Conservation (phyloP, 805 yeast genomes). For the Nakazawaea sp. region DNA sequence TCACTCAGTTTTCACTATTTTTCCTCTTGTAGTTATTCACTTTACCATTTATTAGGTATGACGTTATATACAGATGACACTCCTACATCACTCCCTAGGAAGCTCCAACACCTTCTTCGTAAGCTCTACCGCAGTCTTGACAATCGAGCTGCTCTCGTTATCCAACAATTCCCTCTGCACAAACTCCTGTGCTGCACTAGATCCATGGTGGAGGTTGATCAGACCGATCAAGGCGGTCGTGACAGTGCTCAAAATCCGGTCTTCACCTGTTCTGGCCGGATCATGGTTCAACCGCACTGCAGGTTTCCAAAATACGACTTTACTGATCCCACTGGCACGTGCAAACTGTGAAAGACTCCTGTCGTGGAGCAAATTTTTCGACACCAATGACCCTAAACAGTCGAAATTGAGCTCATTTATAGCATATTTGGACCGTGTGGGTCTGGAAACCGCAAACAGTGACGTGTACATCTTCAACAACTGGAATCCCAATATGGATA, state of each 20-base stretch:
- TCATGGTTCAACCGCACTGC: slow-evolving; percentile 27
- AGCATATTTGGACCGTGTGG: slow-evolving; percentile 24
- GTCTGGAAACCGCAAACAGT: slow-evolving; percentile 28
- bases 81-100: neutral
- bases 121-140: slow-evolving; percentile 10
- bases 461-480: slow-evolving; percentile 44
- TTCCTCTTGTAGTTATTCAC: too few species aligned
- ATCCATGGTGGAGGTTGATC: slow-evolving; percentile 56
- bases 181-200: slow-evolving; percentile 48
- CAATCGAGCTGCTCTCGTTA: slow-evolving; percentile 10
- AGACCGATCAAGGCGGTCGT: slow-evolving; percentile 64
- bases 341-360: slow-evolving; percentile 46
- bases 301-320: slow-evolving; percentile 61
- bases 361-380: slow-evolving; percentile 46
- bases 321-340: slow-evolving; percentile 36
- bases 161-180: slow-evolving; percentile 43
- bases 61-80: too few species aligned
- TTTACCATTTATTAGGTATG: too few species aligned
- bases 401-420: slow-evolving; percentile 49
- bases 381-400: slow-evolving; percentile 48
- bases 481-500: slow-evolving; percentile 66
- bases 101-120: slow-evolving; percentile 3
- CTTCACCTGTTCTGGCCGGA: slow-evolving; percentile 47
- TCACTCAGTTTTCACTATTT: neutral
- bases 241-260: slow-evolving; percentile 46